Evolutionary conservation across 257 asterid species (phyloP), one percentile per base, ranked within the genome.

Genomic region (Scutellaria galericulata): DNA sequence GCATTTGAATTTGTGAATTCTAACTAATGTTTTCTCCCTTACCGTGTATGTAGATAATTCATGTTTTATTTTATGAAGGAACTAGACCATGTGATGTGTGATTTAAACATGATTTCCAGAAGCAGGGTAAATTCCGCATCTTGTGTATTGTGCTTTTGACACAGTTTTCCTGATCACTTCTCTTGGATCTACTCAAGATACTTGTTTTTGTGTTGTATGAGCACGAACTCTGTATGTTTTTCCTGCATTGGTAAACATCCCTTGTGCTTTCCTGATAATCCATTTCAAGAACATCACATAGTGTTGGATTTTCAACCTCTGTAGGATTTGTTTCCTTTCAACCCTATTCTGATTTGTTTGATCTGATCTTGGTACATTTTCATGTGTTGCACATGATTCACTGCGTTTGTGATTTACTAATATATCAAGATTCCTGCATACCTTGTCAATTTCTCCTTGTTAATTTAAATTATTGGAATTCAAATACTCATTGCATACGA

Each of bases 121-220:
- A 62, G 79, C 74, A 7, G 51, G 35, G 47, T 41, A 13, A 14
- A 57, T 9, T 48, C 57, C 37, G 10, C 62, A 37, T 48, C 8
- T 9, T 44, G 0, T 5, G 8, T 18, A 40, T 9, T 42, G 39
- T n/a, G 52, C 50, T 22, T 69, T 79, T 69, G 67, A 60, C 71
- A 24, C 57, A 35, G 3, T 59, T 11, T 12, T 9, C 13, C 42
- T 8, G 18, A 15, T 9, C 42, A n/a, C 37, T 55, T 6, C 8
- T 59, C 9, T 65, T 46, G 9, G 45, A 50, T 37, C 68, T 31
- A 14, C 41, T 9, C 18, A 59, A 57, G 54, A 37, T 9, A 1
- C 5, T 3, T 31, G 37, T 4, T 8, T 9, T 14, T 7, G 50
- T 44, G 7, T 40, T 71, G 5, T 15, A 6, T 60, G 68, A 10